Conservation (phyloP, 208 protist species). For the Borovskyia barvae region DNA sequence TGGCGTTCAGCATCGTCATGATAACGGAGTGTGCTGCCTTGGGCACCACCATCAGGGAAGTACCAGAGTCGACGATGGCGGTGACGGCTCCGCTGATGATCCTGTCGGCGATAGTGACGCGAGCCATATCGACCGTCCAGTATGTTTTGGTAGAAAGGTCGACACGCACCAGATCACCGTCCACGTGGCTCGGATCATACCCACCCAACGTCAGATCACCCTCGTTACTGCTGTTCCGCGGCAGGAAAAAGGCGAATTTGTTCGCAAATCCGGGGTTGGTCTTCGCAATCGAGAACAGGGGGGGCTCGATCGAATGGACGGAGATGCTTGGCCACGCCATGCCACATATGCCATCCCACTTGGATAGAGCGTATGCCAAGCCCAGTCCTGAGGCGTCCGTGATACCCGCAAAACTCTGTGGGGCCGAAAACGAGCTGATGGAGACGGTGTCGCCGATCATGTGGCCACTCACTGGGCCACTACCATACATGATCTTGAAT, state of each 20-base stretch:
- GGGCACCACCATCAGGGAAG: constrained; percentile 93
- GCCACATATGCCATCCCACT: constrained; percentile 92
- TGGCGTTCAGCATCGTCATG: constrained; percentile 48
- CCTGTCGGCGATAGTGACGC: constrained; percentile 32
- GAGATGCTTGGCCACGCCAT: constrained; percentile 80
- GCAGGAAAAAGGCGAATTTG: constrained; percentile 86
- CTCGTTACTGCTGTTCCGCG: constrained; percentile 25
- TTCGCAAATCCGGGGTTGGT: constrained; percentile 30
- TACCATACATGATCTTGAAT: constrained; percentile 94
- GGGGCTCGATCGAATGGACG: constrained; percentile 75
- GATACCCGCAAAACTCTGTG: constrained; percentile 88
- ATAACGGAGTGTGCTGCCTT: constrained; percentile 36
- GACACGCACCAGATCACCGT: constrained; percentile 77
- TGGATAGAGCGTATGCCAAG: constrained; percentile 83
- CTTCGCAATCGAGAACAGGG: constrained; percentile 57
- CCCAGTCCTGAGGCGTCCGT: constrained; percentile 80
- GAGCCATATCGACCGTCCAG: constrained; percentile 83
- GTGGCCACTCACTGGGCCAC: constrained; percentile 89
- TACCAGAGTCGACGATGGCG: constrained; percentile 93
- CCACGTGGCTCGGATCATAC: constrained; percentile 68
- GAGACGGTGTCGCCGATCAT: constrained; percentile 82
- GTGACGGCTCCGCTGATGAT: constrained; percentile 40
- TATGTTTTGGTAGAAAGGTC: constrained; percentile 88
- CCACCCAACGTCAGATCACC: constrained; percentile 88
- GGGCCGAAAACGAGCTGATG: constrained; percentile 65